Base-by-base conservation (phyloP, 2,329 filamentous ascomycete genomes). In the Beauveria medogensis region DNA sequence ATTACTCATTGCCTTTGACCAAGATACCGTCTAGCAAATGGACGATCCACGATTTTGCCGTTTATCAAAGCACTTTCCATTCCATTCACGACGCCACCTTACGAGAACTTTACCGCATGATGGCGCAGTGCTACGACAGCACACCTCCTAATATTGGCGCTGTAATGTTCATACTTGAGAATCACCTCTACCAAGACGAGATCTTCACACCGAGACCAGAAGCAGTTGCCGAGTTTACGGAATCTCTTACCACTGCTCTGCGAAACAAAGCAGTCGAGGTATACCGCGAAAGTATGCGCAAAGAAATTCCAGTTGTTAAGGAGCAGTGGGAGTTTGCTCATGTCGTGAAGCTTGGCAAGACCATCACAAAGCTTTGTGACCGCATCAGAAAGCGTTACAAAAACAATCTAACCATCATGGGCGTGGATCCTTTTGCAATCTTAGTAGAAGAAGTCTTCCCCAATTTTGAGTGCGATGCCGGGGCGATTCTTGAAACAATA, bases 371-470 rank as follows among this genome's bases (percentile, higher is more conserved):
- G 66, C 80, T 97, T 37, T 91, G 89, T 64, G 88, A 96, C 68
- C 90, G 88, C 70, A 95, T 97, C 56, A 88, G 92, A 72, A 97
- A 97, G 75, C 86, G 93, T 54, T 99, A 96, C 74, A 86, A 86
- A 67, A 93, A 90, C 68, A 94, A 89, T 62, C 91, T 91, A 1
- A 88, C 91, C 64, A 89, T 97, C 62, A 88, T 96, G 85, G 92
- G 92, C 1, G 80, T 82, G 30, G 81, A 81, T 62, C 81, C 80
- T 2, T 74, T 84, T 50, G 85, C 83, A 52, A 88, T 94, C 41
- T 79, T 97, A 37, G 86, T 96, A 7, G 84, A 89, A 65, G 90
- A 91, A 57, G 86, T 94, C 59, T 88, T 97, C 62, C 94, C 94
- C 1, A 88, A 89, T 63, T 97, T 96, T 71, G 92, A 96, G 61